Conservation (phyloP, 2,329 filamentous ascomycete species). For the Penicillium vulpinum region DNA sequence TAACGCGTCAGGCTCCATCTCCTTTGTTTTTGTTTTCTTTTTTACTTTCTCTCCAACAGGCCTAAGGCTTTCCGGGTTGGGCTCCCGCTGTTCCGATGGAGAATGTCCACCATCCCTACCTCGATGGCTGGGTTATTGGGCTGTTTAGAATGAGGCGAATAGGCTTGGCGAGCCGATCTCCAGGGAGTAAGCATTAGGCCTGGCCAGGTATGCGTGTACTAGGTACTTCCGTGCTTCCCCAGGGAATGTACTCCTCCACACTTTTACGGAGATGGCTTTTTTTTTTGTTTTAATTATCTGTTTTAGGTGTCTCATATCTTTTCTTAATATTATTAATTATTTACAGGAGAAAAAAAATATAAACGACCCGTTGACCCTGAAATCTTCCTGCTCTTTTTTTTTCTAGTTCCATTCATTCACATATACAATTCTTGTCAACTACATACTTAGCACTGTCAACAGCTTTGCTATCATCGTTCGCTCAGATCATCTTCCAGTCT, state of each 20-base stretch:
- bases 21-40: not conserved
- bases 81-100: constrained; percentile 8
- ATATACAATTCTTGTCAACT: not conserved
- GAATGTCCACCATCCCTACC: constrained; percentile 10
- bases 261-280: constrained; percentile 7
- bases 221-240: constrained; percentile 13
- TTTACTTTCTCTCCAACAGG: constrained; percentile 7
- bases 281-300: constrained; percentile 4
- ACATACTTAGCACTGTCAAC: not conserved
- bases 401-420: not conserved
- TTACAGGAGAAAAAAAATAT: not conserved
- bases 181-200: constrained; percentile 4
- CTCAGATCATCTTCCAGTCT: not conserved
- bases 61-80: constrained; percentile 4
- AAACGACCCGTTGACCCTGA: not conserved
- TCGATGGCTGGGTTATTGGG: constrained; percentile 10
- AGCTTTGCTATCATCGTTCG: not conserved
- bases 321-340: not conserved
- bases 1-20: constrained; percentile 11
- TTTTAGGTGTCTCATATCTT: constrained; percentile 7
- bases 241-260: constrained; percentile 24
- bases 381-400: not conserved
- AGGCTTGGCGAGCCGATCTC: constrained; percentile 17
- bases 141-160: constrained; percentile 19
- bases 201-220: constrained; percentile 15